Conservation (phyloP, 164 flowering plant genomes). For the Cinnamomum chago region DNA sequence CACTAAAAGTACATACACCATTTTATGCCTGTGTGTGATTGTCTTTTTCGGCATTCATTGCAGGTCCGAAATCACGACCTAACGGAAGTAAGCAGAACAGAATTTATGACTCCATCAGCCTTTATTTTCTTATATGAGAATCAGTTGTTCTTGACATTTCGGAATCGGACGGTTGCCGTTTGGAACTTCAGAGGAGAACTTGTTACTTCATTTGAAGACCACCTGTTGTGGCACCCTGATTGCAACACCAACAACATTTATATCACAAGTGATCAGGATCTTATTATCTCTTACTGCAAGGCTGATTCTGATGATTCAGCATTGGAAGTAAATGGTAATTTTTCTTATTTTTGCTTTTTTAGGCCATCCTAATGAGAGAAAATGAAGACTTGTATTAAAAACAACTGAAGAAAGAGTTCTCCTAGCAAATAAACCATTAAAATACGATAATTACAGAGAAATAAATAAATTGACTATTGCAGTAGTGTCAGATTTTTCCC, state of each 20-base stretch:
- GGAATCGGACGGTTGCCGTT: constrained; percentile 93
- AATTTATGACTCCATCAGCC: constrained; percentile 98
- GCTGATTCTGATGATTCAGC: constrained; percentile 78
- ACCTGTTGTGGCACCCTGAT: constrained; percentile 93
- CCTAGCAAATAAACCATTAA: too few species aligned
- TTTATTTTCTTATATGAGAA: constrained; percentile 96
- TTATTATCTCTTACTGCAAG: constrained; percentile 96
- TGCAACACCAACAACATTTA: constrained; percentile 98
- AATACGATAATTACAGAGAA: too few species aligned
- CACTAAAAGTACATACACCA: background rate
- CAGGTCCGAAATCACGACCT: constrained; percentile 79
- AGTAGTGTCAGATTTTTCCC: too few species aligned
- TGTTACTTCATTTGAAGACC: constrained; percentile 97
- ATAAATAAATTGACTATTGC: too few species aligned
- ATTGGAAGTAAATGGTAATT: constrained; percentile 76
- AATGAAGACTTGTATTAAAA: too few species aligned
- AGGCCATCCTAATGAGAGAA: background rate
- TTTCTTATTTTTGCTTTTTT: background rate
- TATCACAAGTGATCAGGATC: constrained; percentile 98
- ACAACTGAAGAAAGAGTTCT: too few species aligned
- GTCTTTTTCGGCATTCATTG: constrained; percentile 6
- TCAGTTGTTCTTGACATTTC: constrained; percentile 85
- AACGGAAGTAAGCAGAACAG: constrained; percentile 77
- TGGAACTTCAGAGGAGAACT: constrained; percentile 98
- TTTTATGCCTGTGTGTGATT: background rate